phyloP scores from a whole-genome alignment of 805 yeast genomes.

The Saturnispora quitensis region DNA sequence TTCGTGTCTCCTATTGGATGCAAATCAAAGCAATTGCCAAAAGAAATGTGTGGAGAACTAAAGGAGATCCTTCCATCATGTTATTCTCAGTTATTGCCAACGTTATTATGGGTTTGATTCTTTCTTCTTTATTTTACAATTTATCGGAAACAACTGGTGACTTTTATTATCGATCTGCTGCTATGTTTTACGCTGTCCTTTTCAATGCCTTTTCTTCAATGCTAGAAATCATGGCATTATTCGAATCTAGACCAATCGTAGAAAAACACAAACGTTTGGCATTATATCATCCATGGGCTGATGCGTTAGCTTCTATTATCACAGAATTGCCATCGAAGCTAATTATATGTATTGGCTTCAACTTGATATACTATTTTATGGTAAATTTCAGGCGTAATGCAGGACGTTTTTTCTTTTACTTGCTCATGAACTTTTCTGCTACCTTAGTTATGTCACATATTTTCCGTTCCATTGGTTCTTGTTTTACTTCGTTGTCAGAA shows the following conservation, averaged over 20 bases:
- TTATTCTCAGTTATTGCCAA: slow-evolving; percentile 36
- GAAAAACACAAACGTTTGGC: slow-evolving; percentile 52
- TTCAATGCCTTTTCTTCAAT: slow-evolving; percentile 57
- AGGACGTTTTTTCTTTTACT: slow-evolving; percentile 47
- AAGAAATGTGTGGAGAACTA: slow-evolving; percentile 41
- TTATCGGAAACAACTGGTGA: slow-evolving; percentile 34
- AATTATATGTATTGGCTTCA: slow-evolving; percentile 36
- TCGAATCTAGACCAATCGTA: slow-evolving; percentile 47
- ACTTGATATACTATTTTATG: slow-evolving; percentile 43
- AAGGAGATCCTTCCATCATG: slow-evolving; percentile 41
- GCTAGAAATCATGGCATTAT: slow-evolving; percentile 46
- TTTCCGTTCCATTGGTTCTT: slow-evolving; percentile 46
- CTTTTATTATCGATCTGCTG: slow-evolving; percentile 49
- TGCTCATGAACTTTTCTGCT: slow-evolving; percentile 33
- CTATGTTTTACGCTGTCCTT: slow-evolving; percentile 57
- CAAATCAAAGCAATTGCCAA: slow-evolving; percentile 40
- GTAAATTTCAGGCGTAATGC: slow-evolving; percentile 44
- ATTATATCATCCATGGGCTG: slow-evolving; percentile 48
- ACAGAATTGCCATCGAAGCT: slow-evolving; percentile 47
- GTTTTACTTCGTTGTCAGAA: slow-evolving; percentile 36
- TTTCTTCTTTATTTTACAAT: slow-evolving; percentile 52
- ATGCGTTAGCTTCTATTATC: slow-evolving; percentile 53
- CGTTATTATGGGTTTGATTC: slow-evolving; percentile 43
- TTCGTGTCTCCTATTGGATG: slow-evolving; percentile 40
- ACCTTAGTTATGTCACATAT: slow-evolving; percentile 47